phyloP scores from a whole-genome alignment of 768 basidiomycete genomes.

The Tulasnella sp. region DNA sequence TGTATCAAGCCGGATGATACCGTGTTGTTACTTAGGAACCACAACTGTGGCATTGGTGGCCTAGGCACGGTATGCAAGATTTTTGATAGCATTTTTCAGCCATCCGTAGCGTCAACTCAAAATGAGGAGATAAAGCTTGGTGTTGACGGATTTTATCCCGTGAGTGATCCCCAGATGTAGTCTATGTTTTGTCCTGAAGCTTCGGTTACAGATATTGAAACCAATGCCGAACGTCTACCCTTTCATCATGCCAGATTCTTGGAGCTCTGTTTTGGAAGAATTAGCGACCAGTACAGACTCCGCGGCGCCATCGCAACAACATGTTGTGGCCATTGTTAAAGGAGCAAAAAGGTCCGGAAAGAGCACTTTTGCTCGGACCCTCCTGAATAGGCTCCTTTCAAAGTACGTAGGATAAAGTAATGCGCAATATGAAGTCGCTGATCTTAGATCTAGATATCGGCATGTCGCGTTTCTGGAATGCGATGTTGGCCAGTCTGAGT shows the following conservation, averaged over 20 bases:
- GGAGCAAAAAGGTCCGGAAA: constrained; percentile 85
- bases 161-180: constrained; percentile 31
- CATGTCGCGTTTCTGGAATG: constrained; percentile 87
- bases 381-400: constrained; percentile 54
- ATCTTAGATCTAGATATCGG: constrained; percentile 40
- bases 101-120: constrained; percentile 32
- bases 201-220: constrained; percentile 18
- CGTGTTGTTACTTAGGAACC: constrained; percentile 44
- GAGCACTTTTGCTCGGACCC: constrained; percentile 67
- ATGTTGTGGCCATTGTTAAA: constrained; percentile 49
- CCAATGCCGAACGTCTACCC: constrained; percentile 22
- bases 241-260: constrained; percentile 29
- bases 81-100: constrained; percentile 48
- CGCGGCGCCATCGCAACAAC: constrained; percentile 16
- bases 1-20: constrained; percentile 23
- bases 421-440: constrained; percentile 1
- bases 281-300: neutral
- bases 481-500: constrained; percentile 89
- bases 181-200: constrained; percentile 27
- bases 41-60: constrained; percentile 49
- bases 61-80: constrained; percentile 49
- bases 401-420: constrained; percentile 32
- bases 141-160: constrained; percentile 33
- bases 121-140: constrained; percentile 25
- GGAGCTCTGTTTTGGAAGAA: constrained; percentile 25